These are phyloP conservation scores for Prunus campanulata DNA, from an alignment of 306 rosid genomes.

Conservation along the genomic window DNA sequence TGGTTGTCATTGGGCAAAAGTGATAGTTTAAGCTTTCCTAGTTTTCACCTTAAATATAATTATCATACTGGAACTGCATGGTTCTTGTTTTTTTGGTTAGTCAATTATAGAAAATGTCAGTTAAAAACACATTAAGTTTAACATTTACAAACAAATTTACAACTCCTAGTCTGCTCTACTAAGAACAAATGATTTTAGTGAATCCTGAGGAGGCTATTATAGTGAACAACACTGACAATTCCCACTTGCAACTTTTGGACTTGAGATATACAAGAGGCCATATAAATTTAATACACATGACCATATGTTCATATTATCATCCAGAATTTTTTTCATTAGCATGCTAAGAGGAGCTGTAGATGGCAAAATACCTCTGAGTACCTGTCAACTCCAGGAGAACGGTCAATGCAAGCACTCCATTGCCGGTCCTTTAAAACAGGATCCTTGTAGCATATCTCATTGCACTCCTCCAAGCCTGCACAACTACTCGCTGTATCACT, in stretches of 20 bases:
- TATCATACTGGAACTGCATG: not conserved
- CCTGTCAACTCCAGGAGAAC: slow-evolving; percentile 80
- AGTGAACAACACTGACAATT: not conserved
- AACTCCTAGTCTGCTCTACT: not conserved
- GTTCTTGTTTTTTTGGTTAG: too few species aligned
- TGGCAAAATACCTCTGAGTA: slow-evolving; percentile 62
- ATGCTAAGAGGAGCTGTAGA: not conserved
- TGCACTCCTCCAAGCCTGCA: slow-evolving; percentile 74
- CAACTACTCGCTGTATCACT: slow-evolving; percentile 8
- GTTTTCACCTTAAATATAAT: not conserved
- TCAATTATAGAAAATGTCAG: not conserved
- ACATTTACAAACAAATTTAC: too few species aligned
- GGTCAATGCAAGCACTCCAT: slow-evolving; percentile 95
- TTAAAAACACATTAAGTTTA: too few species aligned
- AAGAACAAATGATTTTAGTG: not conserved
- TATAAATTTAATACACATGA: not conserved
- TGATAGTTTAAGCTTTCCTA: not conserved
- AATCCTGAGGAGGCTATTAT: not conserved
- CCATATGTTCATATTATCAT: not conserved
- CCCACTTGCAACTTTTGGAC: not conserved
- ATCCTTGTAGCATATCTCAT: slow-evolving; percentile 84
- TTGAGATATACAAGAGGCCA: not conserved
- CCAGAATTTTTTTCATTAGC: not conserved
- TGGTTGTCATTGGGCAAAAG: not conserved
- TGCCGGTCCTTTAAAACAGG: slow-evolving; percentile 86